Base-by-base conservation (phyloP, 1,284 basidiomycete genomes). In the Cutaneotrichosporon dermatis region DNA sequence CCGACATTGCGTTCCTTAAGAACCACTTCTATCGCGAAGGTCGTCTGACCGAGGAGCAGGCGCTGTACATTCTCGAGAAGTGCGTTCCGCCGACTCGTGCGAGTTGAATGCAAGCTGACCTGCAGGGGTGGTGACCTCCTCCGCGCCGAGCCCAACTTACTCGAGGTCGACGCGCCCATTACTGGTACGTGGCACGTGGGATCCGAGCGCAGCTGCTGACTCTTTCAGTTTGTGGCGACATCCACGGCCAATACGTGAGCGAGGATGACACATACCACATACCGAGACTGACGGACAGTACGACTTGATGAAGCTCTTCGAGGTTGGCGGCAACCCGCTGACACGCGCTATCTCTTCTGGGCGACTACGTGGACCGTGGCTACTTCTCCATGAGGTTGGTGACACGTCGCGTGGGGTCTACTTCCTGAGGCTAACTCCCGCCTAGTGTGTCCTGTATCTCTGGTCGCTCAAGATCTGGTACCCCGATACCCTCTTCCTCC, bases 11-110 rank as follows among this genome's bases (percentile, higher is more conserved):
- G 39, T 99, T 95, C 79, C 83, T 99, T 65, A 99, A 99, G 83
- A 98, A 98, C 72, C 95, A 99, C 80, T 97, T 99, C 75, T 98
- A 98, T 77, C 87, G 94, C 57, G 95, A 98, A 78, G 95, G 95
- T 0, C 82, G 92, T 52, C 73, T 96, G 69, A 92, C 87, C 34
- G 92, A 96, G 76, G 90, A 93, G 59, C 90, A 94, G 78, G 91
- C 91, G 13, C 75, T 92, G 58, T 93, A 86, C 80, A 95, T 95
- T 72, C 79, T 96, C 58, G 85, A 88, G 62, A 88, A 87, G 76
- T 78, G 62, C 55, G 76, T 68, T 25, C 25, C 25, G 25, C 25
- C 25, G 25, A 25, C 25, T 25, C 25, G 25, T 25, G 25, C 6
- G 25, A 25, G 25, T 25, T 25, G 25, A 25, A 25, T 25, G 25